Evolutionary conservation across 192 early-diverging fungal species (phyloP).

Genomic region (Entomortierella beljakovae): DNA sequence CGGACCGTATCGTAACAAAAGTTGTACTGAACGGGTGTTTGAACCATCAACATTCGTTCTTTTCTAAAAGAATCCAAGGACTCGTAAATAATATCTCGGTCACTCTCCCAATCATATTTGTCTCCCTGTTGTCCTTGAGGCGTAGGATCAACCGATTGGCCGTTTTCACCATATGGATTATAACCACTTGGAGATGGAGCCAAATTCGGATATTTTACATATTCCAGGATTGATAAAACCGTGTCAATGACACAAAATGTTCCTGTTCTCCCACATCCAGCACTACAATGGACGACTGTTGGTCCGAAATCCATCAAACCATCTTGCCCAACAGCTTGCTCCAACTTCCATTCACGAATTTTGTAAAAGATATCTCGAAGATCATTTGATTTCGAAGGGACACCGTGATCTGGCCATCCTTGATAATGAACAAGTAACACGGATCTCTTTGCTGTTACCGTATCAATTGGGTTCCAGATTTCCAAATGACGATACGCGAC

Average conservation of each 20-base stretch:
- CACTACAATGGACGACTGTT: constrained; percentile 86
- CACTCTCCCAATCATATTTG: constrained; percentile 27
- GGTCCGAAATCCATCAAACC: constrained; percentile 56
- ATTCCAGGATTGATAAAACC: constrained; percentile 35
- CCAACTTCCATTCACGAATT: constrained; percentile 33
- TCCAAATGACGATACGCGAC: constrained; percentile 34
- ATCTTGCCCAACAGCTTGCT: constrained; percentile 24
- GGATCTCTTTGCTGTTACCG: background rate
- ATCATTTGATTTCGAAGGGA: constrained; percentile 65
- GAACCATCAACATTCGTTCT: constrained; percentile 86
- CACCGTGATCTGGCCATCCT: constrained; percentile 88
- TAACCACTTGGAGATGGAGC: background rate
- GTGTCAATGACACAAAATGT: constrained; percentile 83
- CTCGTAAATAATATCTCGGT: constrained; percentile 73
- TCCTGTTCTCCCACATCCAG: constrained; percentile 89
- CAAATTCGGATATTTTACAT: constrained; percentile 15
- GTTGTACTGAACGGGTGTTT: constrained; percentile 78
- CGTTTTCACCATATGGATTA: background rate
- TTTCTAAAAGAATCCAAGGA: constrained; percentile 71
- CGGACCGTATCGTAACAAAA: constrained; percentile 79
- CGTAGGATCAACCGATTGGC: background rate
- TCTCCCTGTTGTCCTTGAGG: constrained; percentile 10
- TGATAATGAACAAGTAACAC: constrained; percentile 83
- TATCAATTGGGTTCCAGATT: constrained; percentile 20
- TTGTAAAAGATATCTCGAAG: constrained; percentile 60